phyloP scores from a whole-genome alignment of 2,329 filamentous ascomycete species.

The Diaporthe eres region DNA sequence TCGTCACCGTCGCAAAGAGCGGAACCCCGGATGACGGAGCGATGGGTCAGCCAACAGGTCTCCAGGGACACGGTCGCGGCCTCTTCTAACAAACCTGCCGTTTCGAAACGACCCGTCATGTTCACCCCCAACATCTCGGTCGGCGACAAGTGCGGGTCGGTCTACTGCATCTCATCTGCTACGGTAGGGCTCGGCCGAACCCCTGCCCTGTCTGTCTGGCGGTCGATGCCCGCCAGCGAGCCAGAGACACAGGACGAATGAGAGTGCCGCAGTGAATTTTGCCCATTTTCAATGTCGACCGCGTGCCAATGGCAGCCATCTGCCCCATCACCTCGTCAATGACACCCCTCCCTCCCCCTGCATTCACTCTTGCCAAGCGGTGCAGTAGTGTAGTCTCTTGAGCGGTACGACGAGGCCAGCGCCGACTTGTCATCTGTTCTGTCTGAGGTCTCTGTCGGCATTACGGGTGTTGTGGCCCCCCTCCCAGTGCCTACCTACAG shows the following conservation, averaged over 20 bases:
- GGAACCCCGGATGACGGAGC: background rate
- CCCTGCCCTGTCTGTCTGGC: background rate
- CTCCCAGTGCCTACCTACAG: background rate
- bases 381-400: background rate
- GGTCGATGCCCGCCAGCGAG: background rate
- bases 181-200: background rate
- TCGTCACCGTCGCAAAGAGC: background rate
- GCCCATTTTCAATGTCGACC: slow-evolving; percentile 25
- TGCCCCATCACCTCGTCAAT: background rate
- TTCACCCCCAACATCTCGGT: background rate
- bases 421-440: background rate
- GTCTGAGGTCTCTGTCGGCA: background rate
- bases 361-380: background rate
- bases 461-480: background rate
- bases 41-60: background rate
- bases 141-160: background rate
- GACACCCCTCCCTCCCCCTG: background rate
- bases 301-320: background rate
- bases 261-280: slow-evolving; percentile 11
- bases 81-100: background rate
- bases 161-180: slow-evolving; percentile 6
- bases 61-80: slow-evolving; percentile 1
- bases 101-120: slow-evolving; percentile 12
- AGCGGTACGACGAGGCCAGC: background rate
- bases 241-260: background rate